A percentile compares a stretch with the other conserved stretches of the same genome.
These are phyloP conservation scores for Talaromyces proteolyticus DNA, from an alignment of 495 filamentous ascomycete species.

Conservation along the genomic window DNA sequence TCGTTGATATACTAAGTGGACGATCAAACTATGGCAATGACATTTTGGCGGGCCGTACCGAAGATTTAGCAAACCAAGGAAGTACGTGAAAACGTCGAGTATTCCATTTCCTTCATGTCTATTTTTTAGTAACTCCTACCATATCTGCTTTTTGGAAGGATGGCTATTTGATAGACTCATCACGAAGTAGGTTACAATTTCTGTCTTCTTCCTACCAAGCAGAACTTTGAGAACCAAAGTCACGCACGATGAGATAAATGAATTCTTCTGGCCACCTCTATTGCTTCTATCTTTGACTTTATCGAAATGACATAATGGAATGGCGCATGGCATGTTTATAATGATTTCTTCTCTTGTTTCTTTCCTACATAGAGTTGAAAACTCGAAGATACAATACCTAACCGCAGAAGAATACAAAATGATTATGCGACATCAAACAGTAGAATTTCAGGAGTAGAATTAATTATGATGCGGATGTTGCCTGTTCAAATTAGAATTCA, in stretches of 20 bases:
- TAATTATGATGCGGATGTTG: too few relatives aligned
- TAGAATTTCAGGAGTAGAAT: neutral
- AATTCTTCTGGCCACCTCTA: too few relatives aligned
- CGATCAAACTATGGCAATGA: conserved; percentile 20
- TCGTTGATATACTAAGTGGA: conserved; percentile 81
- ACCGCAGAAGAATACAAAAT: too few relatives aligned
- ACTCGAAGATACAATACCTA: too few relatives aligned
- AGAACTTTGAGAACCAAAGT: neutral
- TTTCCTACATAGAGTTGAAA: neutral
- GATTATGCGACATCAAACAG: too few relatives aligned
- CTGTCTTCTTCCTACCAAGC: neutral
- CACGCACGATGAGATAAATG: too few relatives aligned
- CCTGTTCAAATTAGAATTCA: too few relatives aligned
- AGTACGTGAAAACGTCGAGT: neutral
- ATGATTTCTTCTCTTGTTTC: neutral
- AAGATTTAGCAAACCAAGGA: neutral
- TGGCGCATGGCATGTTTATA: neutral
- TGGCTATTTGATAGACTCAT: neutral
- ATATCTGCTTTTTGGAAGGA: neutral
- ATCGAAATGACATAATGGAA: neutral
- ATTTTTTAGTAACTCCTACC: neutral
- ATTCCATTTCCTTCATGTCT: neutral
- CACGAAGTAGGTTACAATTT: neutral
- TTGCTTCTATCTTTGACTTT: too few relatives aligned
- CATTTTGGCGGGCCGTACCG: neutral